Percentiles rank a stretch among this genome's conserved stretches.
Conservation (phyloP, 2,329 filamentous ascomycete genomes). For the Monilinia fructigena region DNA sequence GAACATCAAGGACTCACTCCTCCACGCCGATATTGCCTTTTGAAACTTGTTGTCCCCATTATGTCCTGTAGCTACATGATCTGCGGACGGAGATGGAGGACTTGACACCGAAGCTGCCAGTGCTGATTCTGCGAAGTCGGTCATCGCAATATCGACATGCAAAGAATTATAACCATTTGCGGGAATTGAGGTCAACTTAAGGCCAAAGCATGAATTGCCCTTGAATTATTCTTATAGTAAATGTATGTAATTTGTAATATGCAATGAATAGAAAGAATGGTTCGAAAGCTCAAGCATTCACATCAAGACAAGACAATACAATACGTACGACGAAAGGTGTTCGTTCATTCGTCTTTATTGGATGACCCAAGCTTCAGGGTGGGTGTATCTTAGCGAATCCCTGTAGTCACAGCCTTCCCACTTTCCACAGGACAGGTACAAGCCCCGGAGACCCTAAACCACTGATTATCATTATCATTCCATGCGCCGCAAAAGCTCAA, state of each 20-base stretch:
- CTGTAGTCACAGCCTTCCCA: constrained; percentile 23
- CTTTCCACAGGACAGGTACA: constrained; percentile 10
- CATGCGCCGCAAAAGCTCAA: constrained; percentile 22
- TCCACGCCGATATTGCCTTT: constrained; percentile 91
- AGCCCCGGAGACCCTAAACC: background rate
- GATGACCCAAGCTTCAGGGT: constrained; percentile 4
- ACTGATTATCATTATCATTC: constrained; percentile 18
- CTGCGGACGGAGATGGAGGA: constrained; percentile 23
- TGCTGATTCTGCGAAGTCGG: constrained; percentile 36
- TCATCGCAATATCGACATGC: constrained; percentile 31
- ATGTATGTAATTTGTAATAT: background rate
- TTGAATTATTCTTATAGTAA: background rate
- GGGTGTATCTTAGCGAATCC: constrained; percentile 15
- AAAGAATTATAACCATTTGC: constrained; percentile 7
- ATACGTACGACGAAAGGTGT: constrained; percentile 17
- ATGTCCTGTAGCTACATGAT: constrained; percentile 28
- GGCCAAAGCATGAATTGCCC: background rate
- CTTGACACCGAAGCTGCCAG: constrained; percentile 27
- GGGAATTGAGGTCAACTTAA: background rate
- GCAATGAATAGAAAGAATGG: background rate
- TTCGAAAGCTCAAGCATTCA: background rate
- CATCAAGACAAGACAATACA: background rate
- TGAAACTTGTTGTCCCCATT: constrained; percentile 90
- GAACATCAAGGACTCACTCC: constrained; percentile 59
- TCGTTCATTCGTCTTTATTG: constrained; percentile 20